Base-by-base conservation (phyloP, 768 basidiomycete species). In the Hypholoma sublateritium region DNA sequence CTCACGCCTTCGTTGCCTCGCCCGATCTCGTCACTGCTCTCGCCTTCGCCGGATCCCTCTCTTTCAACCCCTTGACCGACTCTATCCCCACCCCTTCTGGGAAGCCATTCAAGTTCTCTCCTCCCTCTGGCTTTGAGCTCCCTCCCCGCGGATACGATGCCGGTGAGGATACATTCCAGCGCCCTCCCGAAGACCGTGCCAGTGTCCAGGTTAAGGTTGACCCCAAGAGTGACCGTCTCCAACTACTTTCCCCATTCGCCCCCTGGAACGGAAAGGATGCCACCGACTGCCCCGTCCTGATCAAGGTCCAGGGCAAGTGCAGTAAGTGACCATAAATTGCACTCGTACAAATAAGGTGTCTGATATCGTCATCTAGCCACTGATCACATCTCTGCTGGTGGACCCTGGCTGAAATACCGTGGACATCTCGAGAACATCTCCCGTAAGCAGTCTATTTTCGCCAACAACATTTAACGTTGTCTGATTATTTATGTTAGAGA, bases 241-340 rank as follows among this genome's bases (percentile, higher is more conserved):
- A 97, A 74, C 83, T 94, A 34, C 78, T 96, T 53, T 75, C 86
- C 71, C 93, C 97, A 28, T 99, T 99, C 87, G 66, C 80, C 68
- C 80, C 91, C 24, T 98, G 94, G 94, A 85, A 96, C 73, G 94
- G 95, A 53, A 89, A 97, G 85, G 88, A 92, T 41, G 91, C 94
- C 47, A 77, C 81, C 55, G 89, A 92, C 64, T 83, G 95, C 61
- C 96, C 96, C 9, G 80, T 99, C 60, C 80, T 99, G 70, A 99
- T 99, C 84, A 99, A 99, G 84, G 97, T 93, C 63, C 82, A 87
- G 80, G 96, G 96, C 83, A 99, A 99, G 81, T 99, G 97, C 90
- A 99, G 88, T 89, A 70, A 73, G 89, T 86, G 25, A 44, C 1
- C 13, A 36, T 42, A 9, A 21, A 19, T n/a, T n/a, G 17, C 17